Evolutionary conservation across 2,329 filamentous ascomycete genomes (phyloP).

Genomic region (Paecilomyces sp.): DNA sequence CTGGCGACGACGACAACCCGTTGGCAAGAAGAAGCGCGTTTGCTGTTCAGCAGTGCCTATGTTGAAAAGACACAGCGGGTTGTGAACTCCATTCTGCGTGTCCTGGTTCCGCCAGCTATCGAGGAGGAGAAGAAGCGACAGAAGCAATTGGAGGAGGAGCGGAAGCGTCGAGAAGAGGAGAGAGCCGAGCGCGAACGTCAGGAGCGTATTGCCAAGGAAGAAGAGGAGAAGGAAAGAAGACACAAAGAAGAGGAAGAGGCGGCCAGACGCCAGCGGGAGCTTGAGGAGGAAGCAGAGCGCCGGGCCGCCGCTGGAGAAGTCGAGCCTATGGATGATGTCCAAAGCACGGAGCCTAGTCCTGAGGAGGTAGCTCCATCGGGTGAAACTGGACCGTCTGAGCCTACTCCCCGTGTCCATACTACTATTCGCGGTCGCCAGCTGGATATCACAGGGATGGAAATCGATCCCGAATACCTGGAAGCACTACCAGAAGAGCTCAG

Average conservation of each 20-base stretch:
- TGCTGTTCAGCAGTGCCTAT: conserved; percentile 67
- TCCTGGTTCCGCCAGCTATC: conserved; percentile 76
- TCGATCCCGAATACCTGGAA: conserved; percentile 88
- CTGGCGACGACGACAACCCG: conserved; percentile 65
- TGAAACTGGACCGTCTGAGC: conserved; percentile 42
- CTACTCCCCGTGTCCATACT: conserved; percentile 61
- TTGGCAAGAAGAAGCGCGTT: conserved; percentile 83
- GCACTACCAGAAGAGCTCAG: conserved; percentile 96
- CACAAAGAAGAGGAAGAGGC: conserved; percentile 62
- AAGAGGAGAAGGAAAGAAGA: conserved; percentile 64
- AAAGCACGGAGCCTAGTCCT: conserved; percentile 40
- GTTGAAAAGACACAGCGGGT: conserved; percentile 64
- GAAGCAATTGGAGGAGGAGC: conserved; percentile 49
- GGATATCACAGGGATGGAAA: conserved; percentile 90
- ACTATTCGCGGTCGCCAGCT: conserved; percentile 79
- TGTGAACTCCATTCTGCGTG: conserved; percentile 60
- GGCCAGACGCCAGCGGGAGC: conserved; percentile 53
- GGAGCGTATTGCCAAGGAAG: conserved; percentile 59
- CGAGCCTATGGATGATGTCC: conserved; percentile 71
- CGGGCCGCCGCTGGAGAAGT: conserved; percentile 33
- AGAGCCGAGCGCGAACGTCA: conserved; percentile 54
- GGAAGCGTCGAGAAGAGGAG: conserved; percentile 55
- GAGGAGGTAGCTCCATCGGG: conserved; percentile 26
- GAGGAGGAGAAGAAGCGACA: conserved; percentile 69
- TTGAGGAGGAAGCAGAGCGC: conserved; percentile 53